Percentiles rank a stretch among this genome's conserved stretches.
Evolutionary conservation across 345 rosid species (phyloP).

Genomic region (Rhodamnia argentea): DNA sequence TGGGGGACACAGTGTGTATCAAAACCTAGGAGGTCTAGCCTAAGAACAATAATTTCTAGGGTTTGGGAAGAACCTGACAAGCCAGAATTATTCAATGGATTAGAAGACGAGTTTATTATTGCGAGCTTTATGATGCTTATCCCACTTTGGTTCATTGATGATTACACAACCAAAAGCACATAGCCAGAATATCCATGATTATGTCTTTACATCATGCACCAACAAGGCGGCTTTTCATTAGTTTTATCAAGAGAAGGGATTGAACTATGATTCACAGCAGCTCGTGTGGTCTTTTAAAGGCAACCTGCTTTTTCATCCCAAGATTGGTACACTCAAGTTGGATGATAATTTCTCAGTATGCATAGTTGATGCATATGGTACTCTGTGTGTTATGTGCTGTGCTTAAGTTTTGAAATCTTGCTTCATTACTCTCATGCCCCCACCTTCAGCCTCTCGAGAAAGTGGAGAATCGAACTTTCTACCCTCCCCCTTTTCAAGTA

Average conservation of each 20-base stretch:
- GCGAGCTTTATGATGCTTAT: not conserved
- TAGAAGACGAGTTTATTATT: not conserved
- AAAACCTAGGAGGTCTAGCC: not conserved
- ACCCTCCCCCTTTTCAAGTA: too few relatives aligned
- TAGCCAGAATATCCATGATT: not conserved
- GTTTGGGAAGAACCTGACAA: not conserved
- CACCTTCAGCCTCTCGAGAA: too few relatives aligned
- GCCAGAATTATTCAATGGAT: not conserved
- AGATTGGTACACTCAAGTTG: not conserved
- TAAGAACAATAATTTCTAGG: not conserved
- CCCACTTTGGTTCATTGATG: not conserved
- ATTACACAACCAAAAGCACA: not conserved
- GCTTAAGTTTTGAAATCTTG: too few relatives aligned
- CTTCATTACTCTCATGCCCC: too few relatives aligned
- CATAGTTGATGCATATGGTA: not conserved
- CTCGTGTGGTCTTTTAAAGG: not conserved
- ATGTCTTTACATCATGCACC: not conserved
- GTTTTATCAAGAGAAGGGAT: not conserved
- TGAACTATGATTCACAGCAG: not conserved
- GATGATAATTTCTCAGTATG: not conserved
- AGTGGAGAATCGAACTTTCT: too few relatives aligned
- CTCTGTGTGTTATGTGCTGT: too few relatives aligned
- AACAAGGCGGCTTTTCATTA: not conserved
- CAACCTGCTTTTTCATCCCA: not conserved
- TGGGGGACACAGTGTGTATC: constrained; percentile 32